Conservation (phyloP, 441 rosid species). For the Corymbia calophylla region DNA sequence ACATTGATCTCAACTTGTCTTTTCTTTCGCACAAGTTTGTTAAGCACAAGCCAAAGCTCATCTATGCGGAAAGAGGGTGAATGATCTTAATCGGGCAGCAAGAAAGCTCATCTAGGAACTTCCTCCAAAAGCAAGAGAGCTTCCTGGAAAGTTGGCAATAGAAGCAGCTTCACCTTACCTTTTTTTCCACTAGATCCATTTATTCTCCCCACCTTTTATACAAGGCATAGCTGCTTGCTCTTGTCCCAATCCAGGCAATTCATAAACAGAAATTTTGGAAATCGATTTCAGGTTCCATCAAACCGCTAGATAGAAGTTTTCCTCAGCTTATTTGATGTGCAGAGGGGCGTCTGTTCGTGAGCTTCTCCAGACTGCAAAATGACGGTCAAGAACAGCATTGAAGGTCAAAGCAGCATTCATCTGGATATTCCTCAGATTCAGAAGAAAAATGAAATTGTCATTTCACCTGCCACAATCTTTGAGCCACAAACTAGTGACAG, state of each 20-base stretch:
- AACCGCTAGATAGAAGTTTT: neutral
- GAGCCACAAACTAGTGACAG: conserved; percentile 34
- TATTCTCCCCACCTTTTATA: neutral
- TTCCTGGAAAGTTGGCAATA: neutral
- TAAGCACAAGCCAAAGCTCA: neutral
- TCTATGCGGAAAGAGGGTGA: neutral
- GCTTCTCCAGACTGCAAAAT: conserved; percentile 5
- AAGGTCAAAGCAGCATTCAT: conserved; percentile 36
- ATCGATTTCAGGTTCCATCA: neutral
- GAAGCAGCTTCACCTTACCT: neutral
- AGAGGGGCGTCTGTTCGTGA: neutral
- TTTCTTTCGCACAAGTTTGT: neutral
- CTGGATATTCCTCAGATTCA: conserved; percentile 41
- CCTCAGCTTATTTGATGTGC: neutral
- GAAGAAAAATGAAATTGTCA: conserved; percentile 36
- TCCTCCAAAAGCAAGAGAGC: neutral
- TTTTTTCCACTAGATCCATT: neutral
- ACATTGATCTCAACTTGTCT: neutral
- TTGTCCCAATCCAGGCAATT: neutral
- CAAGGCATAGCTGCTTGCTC: neutral
- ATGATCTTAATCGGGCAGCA: neutral
- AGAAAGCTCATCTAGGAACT: neutral
- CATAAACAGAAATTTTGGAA: neutral
- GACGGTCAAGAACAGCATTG: conserved; percentile 30
- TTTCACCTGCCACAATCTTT: conserved; percentile 47